phyloP scores from a whole-genome alignment of 1,284 basidiomycete genomes.

The Ustilago sp. region DNA sequence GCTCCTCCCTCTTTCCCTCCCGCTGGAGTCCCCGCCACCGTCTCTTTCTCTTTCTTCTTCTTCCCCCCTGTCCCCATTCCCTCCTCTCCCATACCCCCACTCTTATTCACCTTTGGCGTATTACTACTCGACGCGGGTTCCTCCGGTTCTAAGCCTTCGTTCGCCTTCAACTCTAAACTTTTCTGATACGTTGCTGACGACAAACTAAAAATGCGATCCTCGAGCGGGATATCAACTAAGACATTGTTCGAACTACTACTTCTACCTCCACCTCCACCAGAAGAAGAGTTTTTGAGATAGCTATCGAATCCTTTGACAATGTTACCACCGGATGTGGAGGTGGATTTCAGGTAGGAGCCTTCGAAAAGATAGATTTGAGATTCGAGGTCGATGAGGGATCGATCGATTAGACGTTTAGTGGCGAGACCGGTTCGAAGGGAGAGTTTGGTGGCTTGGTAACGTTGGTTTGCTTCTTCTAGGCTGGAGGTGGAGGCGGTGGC shows the following conservation, averaged over 20 bases:
- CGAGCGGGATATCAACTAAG: constrained; percentile 42
- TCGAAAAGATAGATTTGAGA: constrained; percentile 68
- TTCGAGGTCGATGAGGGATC: constrained; percentile 64
- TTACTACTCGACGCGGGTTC: constrained; percentile 25
- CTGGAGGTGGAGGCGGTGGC: constrained; percentile 21
- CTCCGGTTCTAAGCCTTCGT: constrained; percentile 36
- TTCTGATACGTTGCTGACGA: constrained; percentile 62
- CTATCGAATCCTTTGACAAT: constrained; percentile 68
- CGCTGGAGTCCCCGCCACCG: neutral
- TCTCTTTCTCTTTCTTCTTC: constrained; percentile 32
- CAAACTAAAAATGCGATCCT: constrained; percentile 64
- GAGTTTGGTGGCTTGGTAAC: constrained; percentile 56
- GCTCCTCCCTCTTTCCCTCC: constrained; percentile 23
- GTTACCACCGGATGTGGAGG: constrained; percentile 65
- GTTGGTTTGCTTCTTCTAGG: constrained; percentile 63
- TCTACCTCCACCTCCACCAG: neutral
- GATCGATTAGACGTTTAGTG: constrained; percentile 63
- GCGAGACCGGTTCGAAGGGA: constrained; percentile 55
- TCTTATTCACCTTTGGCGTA: constrained; percentile 24
- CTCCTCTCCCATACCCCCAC: neutral
- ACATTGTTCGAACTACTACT: constrained; percentile 13
- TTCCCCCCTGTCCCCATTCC: neutral
- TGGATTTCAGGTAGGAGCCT: constrained; percentile 65
- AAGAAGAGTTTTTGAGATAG: constrained; percentile 59
- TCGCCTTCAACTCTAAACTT: constrained; percentile 62